Evolutionary conservation across 2,329 filamentous ascomycete genomes (phyloP).

Genomic region (Endocalyx cinctus): DNA sequence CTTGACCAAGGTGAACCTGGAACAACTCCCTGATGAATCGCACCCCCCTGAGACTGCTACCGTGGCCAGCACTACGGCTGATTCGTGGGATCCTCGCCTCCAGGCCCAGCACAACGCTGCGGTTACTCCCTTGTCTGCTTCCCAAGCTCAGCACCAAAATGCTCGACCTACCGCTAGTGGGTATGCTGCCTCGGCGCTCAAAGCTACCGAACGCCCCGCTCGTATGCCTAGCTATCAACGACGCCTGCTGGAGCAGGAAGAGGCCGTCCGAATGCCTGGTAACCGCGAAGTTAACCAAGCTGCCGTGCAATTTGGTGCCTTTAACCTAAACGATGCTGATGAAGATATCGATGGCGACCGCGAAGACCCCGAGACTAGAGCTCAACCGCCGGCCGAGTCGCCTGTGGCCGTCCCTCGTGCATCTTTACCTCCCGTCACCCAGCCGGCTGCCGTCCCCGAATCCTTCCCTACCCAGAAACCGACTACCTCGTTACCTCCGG

Average conservation of each 20-base stretch:
- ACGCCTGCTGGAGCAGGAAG: slow-evolving; percentile 87
- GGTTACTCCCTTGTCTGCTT: slow-evolving; percentile 61
- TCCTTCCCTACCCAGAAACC: slow-evolving; percentile 52
- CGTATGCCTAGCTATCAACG: slow-evolving; percentile 79
- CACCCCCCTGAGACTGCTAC: slow-evolving; percentile 74
- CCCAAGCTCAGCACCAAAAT: slow-evolving; percentile 57
- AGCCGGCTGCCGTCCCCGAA: slow-evolving; percentile 51
- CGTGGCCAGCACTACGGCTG: slow-evolving; percentile 81
- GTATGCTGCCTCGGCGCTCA: slow-evolving; percentile 75
- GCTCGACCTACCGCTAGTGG: slow-evolving; percentile 62
- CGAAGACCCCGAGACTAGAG: slow-evolving; percentile 90
- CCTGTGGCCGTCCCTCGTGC: slow-evolving; percentile 76
- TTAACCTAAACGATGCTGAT: slow-evolving; percentile 79
- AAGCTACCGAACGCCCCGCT: slow-evolving; percentile 62
- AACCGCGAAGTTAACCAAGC: slow-evolving; percentile 92
- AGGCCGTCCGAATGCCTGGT: slow-evolving; percentile 96
- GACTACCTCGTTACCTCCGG: slow-evolving; percentile 38
- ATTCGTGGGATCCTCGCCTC: slow-evolving; percentile 72
- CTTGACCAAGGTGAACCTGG: slow-evolving; percentile 87
- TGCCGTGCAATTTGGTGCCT: slow-evolving; percentile 92
- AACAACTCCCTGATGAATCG: slow-evolving; percentile 81
- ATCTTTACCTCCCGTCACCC: slow-evolving; percentile 71
- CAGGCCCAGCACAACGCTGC: slow-evolving; percentile 50
- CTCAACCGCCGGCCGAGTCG: slow-evolving; percentile 89
- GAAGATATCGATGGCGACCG: slow-evolving; percentile 91